phyloP scores from a whole-genome alignment of 2,329 filamentous ascomycete species.

The Phyllosticta capitalensis region DNA sequence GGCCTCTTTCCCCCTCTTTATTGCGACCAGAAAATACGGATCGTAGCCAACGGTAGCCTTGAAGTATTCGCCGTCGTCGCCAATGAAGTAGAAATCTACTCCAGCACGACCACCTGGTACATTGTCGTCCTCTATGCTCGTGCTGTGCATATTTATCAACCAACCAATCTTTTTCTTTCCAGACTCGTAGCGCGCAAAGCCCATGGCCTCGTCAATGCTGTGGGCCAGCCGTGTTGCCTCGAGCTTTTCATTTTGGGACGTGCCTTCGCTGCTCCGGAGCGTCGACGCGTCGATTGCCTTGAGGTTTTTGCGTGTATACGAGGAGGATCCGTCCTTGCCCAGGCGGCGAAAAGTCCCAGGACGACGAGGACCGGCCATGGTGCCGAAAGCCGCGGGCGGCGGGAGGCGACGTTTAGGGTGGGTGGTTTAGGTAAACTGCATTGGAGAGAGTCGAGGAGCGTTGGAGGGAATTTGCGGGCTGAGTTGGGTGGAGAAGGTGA shows the following conservation, averaged over 20 bases:
- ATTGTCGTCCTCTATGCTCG: conserved; percentile 74
- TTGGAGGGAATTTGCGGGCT: not conserved
- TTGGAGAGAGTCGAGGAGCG: conserved; percentile 12
- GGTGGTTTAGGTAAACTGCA: conserved; percentile 21
- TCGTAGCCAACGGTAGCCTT: conserved; percentile 96
- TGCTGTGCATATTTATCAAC: conserved; percentile 92
- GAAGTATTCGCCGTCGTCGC: conserved; percentile 68
- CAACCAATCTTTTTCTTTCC: conserved; percentile 80
- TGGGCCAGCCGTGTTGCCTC: conserved; percentile 77
- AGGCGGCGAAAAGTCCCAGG: conserved; percentile 34
- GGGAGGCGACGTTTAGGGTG: not conserved
- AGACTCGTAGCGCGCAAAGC: conserved; percentile 83
- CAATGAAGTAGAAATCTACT: conserved; percentile 92
- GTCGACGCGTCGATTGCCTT: conserved; percentile 74
- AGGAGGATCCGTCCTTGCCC: conserved; percentile 31
- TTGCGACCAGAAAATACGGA: conserved; percentile 88
- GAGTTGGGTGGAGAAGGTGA: not conserved
- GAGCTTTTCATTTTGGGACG: conserved; percentile 84
- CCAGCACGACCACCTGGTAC: conserved; percentile 76
- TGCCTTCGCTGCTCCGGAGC: conserved; percentile 67
- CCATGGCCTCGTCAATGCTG: conserved; percentile 89
- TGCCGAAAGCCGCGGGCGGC: conserved; percentile 11
- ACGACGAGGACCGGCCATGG: conserved; percentile 35
- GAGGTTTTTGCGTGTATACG: conserved; percentile 43
- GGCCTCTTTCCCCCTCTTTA: conserved; percentile 75